Base-by-base conservation (phyloP, 805 yeast species). In the Ogataea ganodermae region DNA sequence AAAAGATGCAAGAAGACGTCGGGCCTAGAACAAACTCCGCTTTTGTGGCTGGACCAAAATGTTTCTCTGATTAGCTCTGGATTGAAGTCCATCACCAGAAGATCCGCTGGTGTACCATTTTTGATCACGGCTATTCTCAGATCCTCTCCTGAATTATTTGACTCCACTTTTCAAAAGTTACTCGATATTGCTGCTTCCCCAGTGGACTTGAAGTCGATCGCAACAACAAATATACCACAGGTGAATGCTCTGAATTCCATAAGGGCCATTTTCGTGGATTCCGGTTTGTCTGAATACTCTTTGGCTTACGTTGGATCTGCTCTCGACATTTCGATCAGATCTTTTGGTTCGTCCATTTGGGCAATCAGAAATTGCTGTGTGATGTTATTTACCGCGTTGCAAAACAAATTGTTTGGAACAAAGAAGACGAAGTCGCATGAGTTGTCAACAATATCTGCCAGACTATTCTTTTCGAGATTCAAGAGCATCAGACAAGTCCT, bases 241-340 rank as follows among this genome's bases (percentile, higher is more conserved):
- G 96, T 92, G 0, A 96, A 92, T 68, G 97, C 97, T 0, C 82
- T 89, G 61, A 92, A 92, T 61, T 85, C 96, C 61, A 78, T 94
- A 47, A 81, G 79, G 52, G 84, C 84, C 2, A 72, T 92, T 1
- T 83, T 90, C 54, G 77, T 76, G 18, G 97, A 91, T 48, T 74
- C 91, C 0, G 70, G 76, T 18, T 67, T 94, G n/a, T 69, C 89
- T 0, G 74, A 70, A 1, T 65, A 69, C 1, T 76, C 86, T 9
- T 63, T 77, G 0, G 65, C 67, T 3, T 83, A 71, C 59, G 72
- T 84, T 7, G 83, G 73, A 95, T 0, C 72, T 94, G 35, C 57
- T 67, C 2, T 75, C 8, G 42, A 39, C 16, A 27, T 39, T 3
- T 26, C 42, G 6, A 39, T 39, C 26, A 39, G 35, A 20, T 39